Evolutionary conservation across 768 basidiomycete genomes (phyloP), one percentile per base, ranked within the genome.

Genomic region (Tremella fuciformis): DNA sequence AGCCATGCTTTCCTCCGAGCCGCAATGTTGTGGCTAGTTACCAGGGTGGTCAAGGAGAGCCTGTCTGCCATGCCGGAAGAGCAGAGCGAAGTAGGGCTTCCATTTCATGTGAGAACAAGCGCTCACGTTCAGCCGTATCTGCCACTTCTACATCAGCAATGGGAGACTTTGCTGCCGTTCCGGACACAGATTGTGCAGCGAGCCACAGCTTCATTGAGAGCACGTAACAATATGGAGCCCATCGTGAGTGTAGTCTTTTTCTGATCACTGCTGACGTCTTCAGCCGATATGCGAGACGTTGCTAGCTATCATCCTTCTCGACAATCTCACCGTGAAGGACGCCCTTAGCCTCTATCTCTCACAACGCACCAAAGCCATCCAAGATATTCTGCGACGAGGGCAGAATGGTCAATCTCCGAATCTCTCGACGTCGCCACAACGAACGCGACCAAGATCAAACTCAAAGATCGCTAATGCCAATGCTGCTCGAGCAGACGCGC

Each of bases 161-260:
- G 92, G 93, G 93, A 94, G 57, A 82, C 84, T 0, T 84, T 97
- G 8, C 84, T 85, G 3, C 89, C 88, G 64, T 91, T 94, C 71
- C 86, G 91, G 44, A 80, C 86, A 0, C 91, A 94, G 70, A 93
- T 97, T 62, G 83, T 88, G 19, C 88, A 92, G 65, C 86, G 85
- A 69, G 88, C 92, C n/a, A 90, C 86, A 0, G 74, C 88, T 47
- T 87, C 85, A n/a, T 79, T 96, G 16, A 84, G 89, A 48, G 84
- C 87, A 63, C 75, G 79, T 38, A 77, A 78, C 8, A 74, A 80
- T n/a, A 78, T 85, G 7, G 66, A 70, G 11, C 46, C 64, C 0
- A 62, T 59, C 29, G 55, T 57, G 6, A 9, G 50, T 15, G 16
- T 4, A 46, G n/a, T 81, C 21, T 18, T 84, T 71, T 46, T 22